Evolutionary conservation across 2,329 filamentous ascomycete species (phyloP).

Genomic region (Aspergillus ochraceoroseus): DNA sequence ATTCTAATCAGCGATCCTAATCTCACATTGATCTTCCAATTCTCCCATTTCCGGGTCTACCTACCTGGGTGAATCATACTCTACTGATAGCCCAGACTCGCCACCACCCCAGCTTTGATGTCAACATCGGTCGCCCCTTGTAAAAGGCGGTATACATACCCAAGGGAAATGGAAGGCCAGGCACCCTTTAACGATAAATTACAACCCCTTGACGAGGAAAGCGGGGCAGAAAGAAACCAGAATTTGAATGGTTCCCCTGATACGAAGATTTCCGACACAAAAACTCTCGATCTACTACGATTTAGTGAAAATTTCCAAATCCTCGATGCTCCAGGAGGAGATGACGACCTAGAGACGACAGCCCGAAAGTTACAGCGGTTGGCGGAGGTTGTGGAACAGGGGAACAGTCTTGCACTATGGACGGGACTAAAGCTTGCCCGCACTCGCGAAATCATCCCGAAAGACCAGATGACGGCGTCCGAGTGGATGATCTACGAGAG

Average conservation of each 20-base stretch:
- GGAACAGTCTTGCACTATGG: constrained; percentile 21
- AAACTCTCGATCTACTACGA: constrained; percentile 5
- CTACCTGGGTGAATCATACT: too few species aligned
- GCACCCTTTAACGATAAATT: too few species aligned
- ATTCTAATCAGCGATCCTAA: too few species aligned
- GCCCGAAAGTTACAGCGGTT: constrained; percentile 17
- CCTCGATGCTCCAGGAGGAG: constrained; percentile 14
- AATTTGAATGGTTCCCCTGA: neutral
- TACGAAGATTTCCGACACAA: neutral
- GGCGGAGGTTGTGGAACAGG: constrained; percentile 14
- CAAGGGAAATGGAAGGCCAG: too few species aligned
- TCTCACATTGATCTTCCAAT: too few species aligned
- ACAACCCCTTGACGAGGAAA: too few species aligned
- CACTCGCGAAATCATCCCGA: constrained; percentile 13
- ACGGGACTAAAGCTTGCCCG: constrained; percentile 18
- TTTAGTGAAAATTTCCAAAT: constrained; percentile 11
- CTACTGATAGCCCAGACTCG: too few species aligned
- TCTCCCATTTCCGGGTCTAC: too few species aligned
- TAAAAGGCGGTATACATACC: too few species aligned
- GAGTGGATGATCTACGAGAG: constrained; percentile 17
- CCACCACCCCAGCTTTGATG: too few species aligned
- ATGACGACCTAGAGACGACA: constrained; percentile 20
- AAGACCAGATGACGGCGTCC: constrained; percentile 13
- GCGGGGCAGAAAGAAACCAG: neutral
- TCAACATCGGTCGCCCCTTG: too few species aligned